Evolutionary conservation across 78 protist species (phyloP), one percentile per base, ranked within the genome.

Genomic region (slime mould (Dictyostelium discoideum)): DNA sequence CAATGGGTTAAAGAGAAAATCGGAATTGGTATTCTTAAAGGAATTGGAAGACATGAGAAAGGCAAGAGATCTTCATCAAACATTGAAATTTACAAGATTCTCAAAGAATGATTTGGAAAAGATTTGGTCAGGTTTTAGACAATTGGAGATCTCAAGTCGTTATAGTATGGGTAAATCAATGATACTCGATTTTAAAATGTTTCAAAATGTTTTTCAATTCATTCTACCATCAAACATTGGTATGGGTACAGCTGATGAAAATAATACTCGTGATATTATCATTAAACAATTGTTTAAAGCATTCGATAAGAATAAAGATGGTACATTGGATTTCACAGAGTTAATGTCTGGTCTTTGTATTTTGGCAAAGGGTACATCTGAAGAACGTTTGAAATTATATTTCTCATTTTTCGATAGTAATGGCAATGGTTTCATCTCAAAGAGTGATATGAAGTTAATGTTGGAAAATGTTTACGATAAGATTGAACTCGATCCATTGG

Each of bases 61-160:
- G 54, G 24, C 76, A 20, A 57, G 95, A 32, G 95, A 90, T n/a
- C 67, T 90, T 8, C 76, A 32, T 37, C 29, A 74, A 44, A 82
- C 87, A 3, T 32, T 74, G 6, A 90, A 90, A n/a, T 46, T 90
- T 10, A 90, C 95, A 20, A 90, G 95, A 90, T 90, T 90, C n/a
- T 90, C 95, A 46, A 90, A 90, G 76, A 29, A 73, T 26, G 95
- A 90, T 39, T 54, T 90, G 37, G 95, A 90, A 40, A 90, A 90
- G 77, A 90, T 90, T 39, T 90, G 95, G 95, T 39, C 22, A 50
- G 95, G 95, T 65, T 90, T 90, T 72, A 90, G 95, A 82, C 50
- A 42, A 32, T 72, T 90, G 60, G 86, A 90, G 16, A 57, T 72
- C 46, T 40, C 50, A 37, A 72, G 77, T 48, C 24, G 95, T 39